Evolutionary conservation across 352 stramenopile genomes (phyloP), one percentile per base, ranked within the genome.

Genomic region (Pythium brassicae): DNA sequence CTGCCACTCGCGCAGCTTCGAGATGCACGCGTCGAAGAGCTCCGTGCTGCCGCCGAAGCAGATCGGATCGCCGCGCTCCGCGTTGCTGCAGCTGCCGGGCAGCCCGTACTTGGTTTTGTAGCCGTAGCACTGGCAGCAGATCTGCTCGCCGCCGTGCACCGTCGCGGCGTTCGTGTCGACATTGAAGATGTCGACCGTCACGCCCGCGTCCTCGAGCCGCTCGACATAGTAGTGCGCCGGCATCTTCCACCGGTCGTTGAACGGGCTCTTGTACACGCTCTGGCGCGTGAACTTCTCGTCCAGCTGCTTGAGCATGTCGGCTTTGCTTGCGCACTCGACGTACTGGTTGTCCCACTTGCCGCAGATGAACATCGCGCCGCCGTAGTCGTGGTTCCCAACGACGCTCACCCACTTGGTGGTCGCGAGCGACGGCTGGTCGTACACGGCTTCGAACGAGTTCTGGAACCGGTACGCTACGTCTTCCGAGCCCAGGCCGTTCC

Each of bases 71-170:
- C 78, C 78, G 14, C 74, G 76, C 44, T 65, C 67, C 25, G 78
- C 69, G 44, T 73, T 61, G 22, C 64, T 74, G 59, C 81, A 91
- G 37, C 62, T 63, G 19, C 68, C 59, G 25, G 50, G 37, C 19
- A 57, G 59, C 11, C 65, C 66, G 59, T 84, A 86, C 59, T 89
- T 88, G 35, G 57, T 68, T 34, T 81, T 66, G 48, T 87, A 87
- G 19, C 78, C 82, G 55, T 86, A 89, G 59, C 82, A 92, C 55
- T 92, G 82, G 47, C 82, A 92, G 64, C 82, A 92, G 45, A 76
- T 87, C 55, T 89, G 73, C 45, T 85, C 62, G 8, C 63, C 78
- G 11, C 80, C 82, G 42, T 88, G 78, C 9, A 84, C 59, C 10
- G 76, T 70, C 50, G 75, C 72, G 17, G 74, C 75, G 57, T 87